Base-by-base conservation (phyloP, 768 basidiomycete genomes). In the Phaeolepiota aurea region DNA sequence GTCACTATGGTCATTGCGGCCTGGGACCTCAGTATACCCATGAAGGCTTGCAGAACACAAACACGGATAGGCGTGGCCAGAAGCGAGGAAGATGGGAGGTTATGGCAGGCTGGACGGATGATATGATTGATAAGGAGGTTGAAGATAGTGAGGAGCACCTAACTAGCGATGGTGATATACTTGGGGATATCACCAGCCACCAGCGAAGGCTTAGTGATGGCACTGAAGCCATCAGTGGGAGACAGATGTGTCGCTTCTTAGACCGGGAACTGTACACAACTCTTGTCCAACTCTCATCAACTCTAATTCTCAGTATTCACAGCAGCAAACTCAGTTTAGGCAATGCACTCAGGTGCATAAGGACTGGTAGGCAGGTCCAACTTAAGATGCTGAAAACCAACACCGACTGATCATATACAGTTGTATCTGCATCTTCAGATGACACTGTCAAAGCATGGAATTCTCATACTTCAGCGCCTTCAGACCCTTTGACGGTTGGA, bases 401-500 rank as follows among this genome's bases (percentile, higher is more conserved):
- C 32, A n/a, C 18, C 34, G 32, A 37, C 46, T 47, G 42, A 54
- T 20, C 14, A 30, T 16, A 11, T 12, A 3, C 48, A 81, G 87
- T 97, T 33, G 74, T 97, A 30, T 90, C 93, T 42, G 92, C 89
- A 0, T 98, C 96, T 0, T 94, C 93, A 2, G 94, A 98, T 54
- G 92, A 92, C 13, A 90, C 91, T 10, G 69, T 99, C 50, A 87
- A 92, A 54, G 79, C 90, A 0, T 98, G 96, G 94, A 81, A 72
- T 40, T 94, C 94, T 0, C 91, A 97, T 55, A 67, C 77, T 0
- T 48, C 65, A 11, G 54, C 68, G n/a, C 63, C 74, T 5, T 61
- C 73, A 3, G 79, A 84, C 37, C 87, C 91, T 2, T 63, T 69
- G 1, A 66, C 73, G 10, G 64, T 92, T 32, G 90, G 90, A 9